These are phyloP conservation scores for Cymbopogon citratus DNA, from an alignment of 176 grass and related monocot species.

Conservation along the genomic window DNA sequence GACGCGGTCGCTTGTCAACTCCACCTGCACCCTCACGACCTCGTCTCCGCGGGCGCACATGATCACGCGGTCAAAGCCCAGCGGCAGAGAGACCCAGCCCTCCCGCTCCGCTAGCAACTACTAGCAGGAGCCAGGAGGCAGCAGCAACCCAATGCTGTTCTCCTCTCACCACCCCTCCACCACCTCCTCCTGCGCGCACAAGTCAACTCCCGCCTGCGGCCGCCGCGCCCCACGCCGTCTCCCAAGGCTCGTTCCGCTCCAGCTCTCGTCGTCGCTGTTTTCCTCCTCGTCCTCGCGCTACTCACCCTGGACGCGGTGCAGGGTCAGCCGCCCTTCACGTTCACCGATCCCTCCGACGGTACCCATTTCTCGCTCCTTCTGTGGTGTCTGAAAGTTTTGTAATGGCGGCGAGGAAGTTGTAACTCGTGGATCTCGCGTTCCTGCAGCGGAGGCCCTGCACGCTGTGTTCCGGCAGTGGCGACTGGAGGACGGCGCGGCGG, in stretches of 20 bases:
- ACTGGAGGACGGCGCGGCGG: background rate
- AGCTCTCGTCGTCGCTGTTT: background rate
- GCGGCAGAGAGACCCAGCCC: background rate
- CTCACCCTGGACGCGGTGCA: conserved; percentile 8
- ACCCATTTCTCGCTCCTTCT: background rate
- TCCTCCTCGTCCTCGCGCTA: conserved; percentile 12
- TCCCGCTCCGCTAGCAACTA: background rate
- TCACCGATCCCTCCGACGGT: conserved; percentile 15
- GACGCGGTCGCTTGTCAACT: conserved; percentile 8
- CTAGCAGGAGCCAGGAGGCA: background rate
- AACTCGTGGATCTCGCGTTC: conserved; percentile 15
- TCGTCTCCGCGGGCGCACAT: conserved; percentile 22
- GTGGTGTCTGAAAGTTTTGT: too few relatives aligned
- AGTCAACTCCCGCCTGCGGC: conserved; percentile 20
- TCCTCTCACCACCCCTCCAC: background rate
- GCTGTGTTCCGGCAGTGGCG: background rate
- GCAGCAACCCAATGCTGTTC: conserved; percentile 1
- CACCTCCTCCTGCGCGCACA: background rate
- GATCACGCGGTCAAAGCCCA: conserved; percentile 27
- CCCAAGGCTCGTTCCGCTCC: conserved; percentile 13
- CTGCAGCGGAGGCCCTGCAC: background rate
- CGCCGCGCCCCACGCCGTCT: background rate
- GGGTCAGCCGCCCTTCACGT: background rate
- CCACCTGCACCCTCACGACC: conserved; percentile 18
- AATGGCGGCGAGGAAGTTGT: background rate